A percentile compares a stretch with the other conserved stretches of the same genome.
Evolutionary conservation across 1,284 basidiomycete species (phyloP).

Genomic region (Mycosarcoma maydis): DNA sequence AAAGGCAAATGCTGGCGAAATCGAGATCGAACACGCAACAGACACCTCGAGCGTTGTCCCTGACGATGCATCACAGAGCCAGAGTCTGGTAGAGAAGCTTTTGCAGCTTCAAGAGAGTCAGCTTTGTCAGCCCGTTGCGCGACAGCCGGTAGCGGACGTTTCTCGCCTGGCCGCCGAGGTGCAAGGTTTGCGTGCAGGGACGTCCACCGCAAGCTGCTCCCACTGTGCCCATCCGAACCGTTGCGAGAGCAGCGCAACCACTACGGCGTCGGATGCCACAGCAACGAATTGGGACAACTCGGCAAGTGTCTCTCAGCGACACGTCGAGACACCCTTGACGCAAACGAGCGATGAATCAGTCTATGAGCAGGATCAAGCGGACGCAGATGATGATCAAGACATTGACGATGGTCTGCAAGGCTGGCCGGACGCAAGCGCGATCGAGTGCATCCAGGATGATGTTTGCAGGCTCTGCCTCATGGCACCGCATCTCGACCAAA

Average conservation of each 20-base stretch:
- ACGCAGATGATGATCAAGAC: background rate
- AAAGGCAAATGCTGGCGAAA: background rate
- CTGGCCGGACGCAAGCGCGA: conserved; percentile 27
- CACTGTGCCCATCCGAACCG: background rate
- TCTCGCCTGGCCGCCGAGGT: no score
- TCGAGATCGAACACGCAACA: no score
- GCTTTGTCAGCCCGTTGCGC: background rate
- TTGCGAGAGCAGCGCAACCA: background rate
- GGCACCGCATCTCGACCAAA: conserved; percentile 9
- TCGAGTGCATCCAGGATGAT: conserved; percentile 22
- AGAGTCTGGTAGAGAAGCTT: conserved; percentile 15
- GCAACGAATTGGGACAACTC: background rate
- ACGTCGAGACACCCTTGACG: background rate
- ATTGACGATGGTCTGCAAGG: conserved; percentile 12
- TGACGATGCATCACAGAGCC: no score
- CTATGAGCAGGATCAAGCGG: background rate
- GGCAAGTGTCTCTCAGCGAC: background rate
- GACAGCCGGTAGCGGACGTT: no score
- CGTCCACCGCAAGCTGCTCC: background rate
- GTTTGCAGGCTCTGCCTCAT: conserved; percentile 23
- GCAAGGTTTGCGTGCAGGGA: no score
- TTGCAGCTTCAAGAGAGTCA: conserved; percentile 10
- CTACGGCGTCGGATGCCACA: background rate
- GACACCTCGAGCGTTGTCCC: no score
- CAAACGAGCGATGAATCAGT: background rate